Conservation (phyloP, 2,329 filamentous ascomycete genomes). For the Fusarium heterosporum region DNA sequence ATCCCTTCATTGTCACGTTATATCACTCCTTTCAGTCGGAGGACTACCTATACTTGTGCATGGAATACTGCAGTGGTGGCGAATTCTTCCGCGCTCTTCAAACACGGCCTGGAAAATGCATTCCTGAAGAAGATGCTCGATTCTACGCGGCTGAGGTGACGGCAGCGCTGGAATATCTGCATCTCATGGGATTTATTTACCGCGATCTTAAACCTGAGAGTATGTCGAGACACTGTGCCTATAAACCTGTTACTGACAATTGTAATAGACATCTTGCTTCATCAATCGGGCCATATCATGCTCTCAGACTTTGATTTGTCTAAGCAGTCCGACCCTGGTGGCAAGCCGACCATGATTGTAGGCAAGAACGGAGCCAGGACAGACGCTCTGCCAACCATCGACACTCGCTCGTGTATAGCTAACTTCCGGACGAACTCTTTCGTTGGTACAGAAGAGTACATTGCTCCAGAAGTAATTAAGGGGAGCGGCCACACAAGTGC, state of each 20-base stretch:
- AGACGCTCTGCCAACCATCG: constrained; percentile 92
- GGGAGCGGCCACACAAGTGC: constrained; percentile 98
- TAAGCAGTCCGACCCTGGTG: constrained; percentile 95
- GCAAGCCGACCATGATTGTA: constrained; percentile 97
- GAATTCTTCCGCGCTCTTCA: constrained; percentile 98
- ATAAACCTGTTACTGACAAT: constrained; percentile 17
- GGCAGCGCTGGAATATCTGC: constrained; percentile 93
- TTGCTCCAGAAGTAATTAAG: constrained; percentile 98
- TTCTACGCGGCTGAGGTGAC: constrained; percentile 99
- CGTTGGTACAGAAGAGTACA: constrained; percentile 98
- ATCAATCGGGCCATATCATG: constrained; percentile 99
- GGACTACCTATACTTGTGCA: constrained; percentile 98
- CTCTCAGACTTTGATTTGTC: constrained; percentile 98
- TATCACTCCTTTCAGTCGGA: constrained; percentile 99
- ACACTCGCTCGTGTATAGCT: constrained; percentile 97
- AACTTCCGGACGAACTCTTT: constrained; percentile 99
- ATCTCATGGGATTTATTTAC: constrained; percentile 99
- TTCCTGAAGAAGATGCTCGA: constrained; percentile 93
- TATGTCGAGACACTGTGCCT: constrained; percentile 54
- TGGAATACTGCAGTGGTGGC: constrained; percentile 99
- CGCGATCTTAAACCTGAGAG: constrained; percentile 98
- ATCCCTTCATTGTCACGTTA: constrained; percentile 97
- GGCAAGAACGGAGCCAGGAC: constrained; percentile 89
- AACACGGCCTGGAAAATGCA: constrained; percentile 96
- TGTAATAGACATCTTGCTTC: constrained; percentile 85